Evolutionary conservation across 2,329 filamentous ascomycete genomes (phyloP), one percentile per base, ranked within the genome.

Genomic region (Hymenoscyphus salicellus): DNA sequence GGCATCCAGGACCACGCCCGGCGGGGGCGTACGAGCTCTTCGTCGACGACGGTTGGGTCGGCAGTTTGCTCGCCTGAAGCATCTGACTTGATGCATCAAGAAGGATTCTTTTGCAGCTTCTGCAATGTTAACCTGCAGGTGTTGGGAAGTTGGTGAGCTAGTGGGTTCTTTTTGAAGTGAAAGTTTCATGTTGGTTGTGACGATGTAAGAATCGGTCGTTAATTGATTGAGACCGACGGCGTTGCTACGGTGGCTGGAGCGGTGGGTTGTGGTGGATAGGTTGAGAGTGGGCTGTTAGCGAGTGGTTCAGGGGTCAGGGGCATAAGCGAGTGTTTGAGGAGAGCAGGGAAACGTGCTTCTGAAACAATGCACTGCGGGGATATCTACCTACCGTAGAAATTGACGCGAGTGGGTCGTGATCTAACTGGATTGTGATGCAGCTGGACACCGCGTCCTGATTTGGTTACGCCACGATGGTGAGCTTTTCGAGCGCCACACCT

Each of bases 161-260:
- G 55, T 30, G 58, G 58, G 46, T 26, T 43, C 28, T 38, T 32
- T 55, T 61, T 30, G 52, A 66, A 62, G 61, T 57, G 60, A 70
- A 66, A 67, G 71, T 72, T 72, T 72, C 71, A 72, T 32, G 58
- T 67, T 69, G 68, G 67, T 58, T 49, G 64, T 65, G 56, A 59
- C 68, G 68, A 56, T 46, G 69, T 68, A 66, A 66, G 64, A 58
- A 65, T 52, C 38, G 55, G 64, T 65, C 63, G 66, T 67, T 68
- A 66, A 67, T 70, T 67, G 69, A 64, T 61, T 67, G 66, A 41
- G 58, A 30, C 60, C 55, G 60, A 36, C 43, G 20, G 46, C 46
- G 46, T 52, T 52, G 46, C 46, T 52, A 52, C 26, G 46, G 46
- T 52, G 46, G 46, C 46, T 52, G 46, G 20, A 26, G 46, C 38